Conservation (phyloP, 2,329 filamentous ascomycete species). For the Nothopassalora personata region DNA sequence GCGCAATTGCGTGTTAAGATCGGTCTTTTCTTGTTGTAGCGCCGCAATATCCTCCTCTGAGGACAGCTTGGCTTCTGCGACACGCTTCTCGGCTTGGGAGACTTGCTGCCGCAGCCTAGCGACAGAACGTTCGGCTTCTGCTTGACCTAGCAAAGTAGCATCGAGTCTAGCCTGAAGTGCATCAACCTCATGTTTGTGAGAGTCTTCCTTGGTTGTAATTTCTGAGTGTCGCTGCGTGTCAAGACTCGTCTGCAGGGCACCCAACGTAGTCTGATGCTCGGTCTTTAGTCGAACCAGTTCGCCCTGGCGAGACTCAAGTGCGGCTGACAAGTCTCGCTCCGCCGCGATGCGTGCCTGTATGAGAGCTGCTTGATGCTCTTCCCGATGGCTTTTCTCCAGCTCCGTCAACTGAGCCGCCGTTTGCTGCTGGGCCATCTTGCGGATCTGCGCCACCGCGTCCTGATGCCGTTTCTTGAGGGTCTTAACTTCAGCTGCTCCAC, state of each 20-base stretch:
- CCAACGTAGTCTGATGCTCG: slow-evolving; percentile 11
- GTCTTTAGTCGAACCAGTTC: slow-evolving; percentile 13
- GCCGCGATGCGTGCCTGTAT: slow-evolving; percentile 7
- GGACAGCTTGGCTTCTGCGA: slow-evolving; percentile 12
- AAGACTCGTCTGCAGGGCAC: slow-evolving; percentile 13
- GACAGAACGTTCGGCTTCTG: slow-evolving; percentile 21
- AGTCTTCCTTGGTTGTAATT: slow-evolving; percentile 9
- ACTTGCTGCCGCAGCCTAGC: slow-evolving; percentile 18
- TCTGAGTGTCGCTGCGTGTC: slow-evolving; percentile 10
- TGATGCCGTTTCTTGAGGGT: slow-evolving; percentile 25
- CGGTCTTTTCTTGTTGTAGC: slow-evolving; percentile 16
- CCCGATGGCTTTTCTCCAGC: slow-evolving; percentile 20
- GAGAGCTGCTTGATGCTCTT: slow-evolving; percentile 15
- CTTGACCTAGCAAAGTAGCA: slow-evolving; percentile 23
- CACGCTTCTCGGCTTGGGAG: slow-evolving; percentile 18
- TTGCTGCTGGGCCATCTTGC: slow-evolving; percentile 18
- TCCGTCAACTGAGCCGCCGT: slow-evolving; percentile 17
- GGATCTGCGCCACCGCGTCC: slow-evolving; percentile 21
- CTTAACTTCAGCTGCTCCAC: slow-evolving; percentile 18
- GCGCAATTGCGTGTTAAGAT: slow-evolving; percentile 17
- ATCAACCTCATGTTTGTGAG: slow-evolving; percentile 13
- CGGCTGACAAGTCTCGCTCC: slow-evolving; percentile 4
- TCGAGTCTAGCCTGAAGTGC: slow-evolving; percentile 25
- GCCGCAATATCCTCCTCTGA: slow-evolving; percentile 14
- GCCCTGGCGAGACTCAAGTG: slow-evolving; percentile 10